phyloP scores from a whole-genome alignment of 2,329 filamentous ascomycete species.

The Fusarium chuoi region DNA sequence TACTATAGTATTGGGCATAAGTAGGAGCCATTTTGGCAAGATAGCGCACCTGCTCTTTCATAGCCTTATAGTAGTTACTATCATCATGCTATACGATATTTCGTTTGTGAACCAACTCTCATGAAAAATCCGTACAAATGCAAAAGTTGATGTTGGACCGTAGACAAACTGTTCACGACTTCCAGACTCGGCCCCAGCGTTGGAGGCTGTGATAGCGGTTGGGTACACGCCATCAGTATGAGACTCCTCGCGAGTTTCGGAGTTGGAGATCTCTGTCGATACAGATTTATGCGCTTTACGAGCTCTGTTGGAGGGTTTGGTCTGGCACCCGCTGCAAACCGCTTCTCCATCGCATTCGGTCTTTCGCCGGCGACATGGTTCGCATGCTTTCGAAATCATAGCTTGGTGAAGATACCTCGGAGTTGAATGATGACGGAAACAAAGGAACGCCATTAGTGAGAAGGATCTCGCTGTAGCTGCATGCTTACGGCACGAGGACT shows the following conservation, averaged over 20 bases:
- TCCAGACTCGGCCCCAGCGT: rapidly evolving
- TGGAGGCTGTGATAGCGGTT: neutral
- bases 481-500: neutral
- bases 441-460: rapidly evolving
- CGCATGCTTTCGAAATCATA: neutral
- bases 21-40: too few relatives aligned
- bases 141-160: neutral
- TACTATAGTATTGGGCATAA: too few relatives aligned
- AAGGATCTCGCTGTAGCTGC: neutral
- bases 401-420: neutral
- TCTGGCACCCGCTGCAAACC: neutral
- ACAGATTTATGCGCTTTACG: too few relatives aligned
- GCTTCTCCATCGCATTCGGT: neutral
- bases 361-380: neutral
- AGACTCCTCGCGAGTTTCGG: rapidly evolving
- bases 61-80: too few relatives aligned
- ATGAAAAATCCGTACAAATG: neutral
- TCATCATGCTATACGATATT: too few relatives aligned
- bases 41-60: too few relatives aligned
- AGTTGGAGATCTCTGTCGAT: rapidly evolving
- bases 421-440: neutral
- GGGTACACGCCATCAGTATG: neutral
- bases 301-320: rapidly evolving
- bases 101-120: neutral
- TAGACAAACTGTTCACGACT: neutral